Evolutionary conservation across 371 early-diverging fungal species (phyloP), one percentile per base, ranked within the genome.

Genomic region (Mortierella sp.): DNA sequence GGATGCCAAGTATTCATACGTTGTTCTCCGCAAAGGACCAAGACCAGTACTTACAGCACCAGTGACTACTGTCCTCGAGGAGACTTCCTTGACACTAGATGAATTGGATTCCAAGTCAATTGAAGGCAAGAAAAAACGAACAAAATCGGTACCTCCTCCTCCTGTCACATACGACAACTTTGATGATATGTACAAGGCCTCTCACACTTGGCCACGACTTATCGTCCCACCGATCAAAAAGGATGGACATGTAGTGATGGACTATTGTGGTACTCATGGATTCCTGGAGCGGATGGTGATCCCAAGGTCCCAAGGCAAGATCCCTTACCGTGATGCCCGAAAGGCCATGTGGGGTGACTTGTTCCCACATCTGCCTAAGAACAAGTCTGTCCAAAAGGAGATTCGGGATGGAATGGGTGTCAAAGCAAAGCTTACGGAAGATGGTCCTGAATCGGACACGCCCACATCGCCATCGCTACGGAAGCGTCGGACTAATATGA

Each of bases 311-410:
- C 91, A 92, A 70, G 89, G 92, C 61, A 94, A 92, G 75, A 76
- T 90, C 45, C 85, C 86, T 4, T 95, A 91, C 74, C 73, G 92
- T 21, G 95, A 93, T 81, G 93, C 93, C 1, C 84, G 93, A 48
- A 94, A 95, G 81, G 83, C 88, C 0, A 85, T 79, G 72, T 95
- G 95, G 95, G 95, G 94, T 52, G 95, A 95, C 67, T 66, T 93
- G 30, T 92, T 93, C 70, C 95, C 95, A 57, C 92, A 94, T 70
- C 62, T 62, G n/a, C 85, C 91, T 26, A 92, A 92, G 62, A 90
- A 89, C 28, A 79, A 65, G 50, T 62, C 79, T 0, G 73, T 79
- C 25, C 51, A 70, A 43, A 79, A 67, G 44, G 70, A 69, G 19
- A 23, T 45, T 66, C 18, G 43, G 50, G 51, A 63, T 53, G 53